Evolutionary conservation across 495 filamentous ascomycete species (phyloP), one percentile per base, ranked within the genome.

Genomic region (Penicillium arizonense): DNA sequence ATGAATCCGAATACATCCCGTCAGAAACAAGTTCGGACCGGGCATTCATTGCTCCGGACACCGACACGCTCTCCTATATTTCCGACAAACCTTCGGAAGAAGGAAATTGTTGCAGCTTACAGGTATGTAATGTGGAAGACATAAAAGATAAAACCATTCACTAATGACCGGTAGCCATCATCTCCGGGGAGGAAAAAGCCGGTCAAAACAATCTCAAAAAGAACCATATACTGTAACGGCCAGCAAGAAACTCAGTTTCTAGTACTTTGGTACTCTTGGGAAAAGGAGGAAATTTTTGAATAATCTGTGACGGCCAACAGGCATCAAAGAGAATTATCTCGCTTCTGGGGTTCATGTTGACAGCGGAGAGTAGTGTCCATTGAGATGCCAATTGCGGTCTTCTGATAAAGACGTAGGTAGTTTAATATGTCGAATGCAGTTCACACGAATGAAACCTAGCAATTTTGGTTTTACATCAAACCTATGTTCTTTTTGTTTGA

Each of bases 21-120:
- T 52, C 48, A 21, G 48, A 52, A 21, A 52, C 39, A 42, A 52
- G 48, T 32, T 38, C 43, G 44, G 48, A 52, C 18, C 38, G 48
- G 6, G 48, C 34, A 26, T 52, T 52, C 32, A 26, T 52, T 20
- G 39, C 36, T 8, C 35, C 48, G 3, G 48, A 52, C 34, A 36
- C 48, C 9, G 48, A 52, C 12, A 26, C 16, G 10, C 16, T 52
- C 14, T 52, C 48, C 1, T 16, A 44, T 12, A 6, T 21, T 1
- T 44, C 39, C 12, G 12, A 8, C 13, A 37, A 37, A 5, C 5
- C 10, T 2, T 37, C 35, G 5, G 35, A 37, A 12, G 3, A 9
- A n/a, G 14, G 5, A 13, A 11, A 36, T 14, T 21, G 38, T 18
- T 18, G 18, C 1, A 1, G 12, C 8, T 33, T 40, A 40, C 18